phyloP scores from a whole-genome alignment of 192 early-diverging fungal genomes.

The Coemansia sp. region DNA sequence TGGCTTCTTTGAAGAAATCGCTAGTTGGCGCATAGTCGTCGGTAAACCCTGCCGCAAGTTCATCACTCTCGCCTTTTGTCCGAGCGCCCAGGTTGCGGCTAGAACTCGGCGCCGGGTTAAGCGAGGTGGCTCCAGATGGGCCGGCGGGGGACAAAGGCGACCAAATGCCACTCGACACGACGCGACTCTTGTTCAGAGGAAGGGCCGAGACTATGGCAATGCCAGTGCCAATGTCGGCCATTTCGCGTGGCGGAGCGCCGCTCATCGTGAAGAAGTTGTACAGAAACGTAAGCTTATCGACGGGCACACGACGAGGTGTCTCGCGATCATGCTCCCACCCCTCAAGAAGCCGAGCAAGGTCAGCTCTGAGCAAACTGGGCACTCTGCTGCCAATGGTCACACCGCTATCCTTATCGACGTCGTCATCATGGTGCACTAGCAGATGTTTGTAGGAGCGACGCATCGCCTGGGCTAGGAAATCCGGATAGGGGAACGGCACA shows the following conservation, averaged over 20 bases:
- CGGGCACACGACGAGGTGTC: constrained; percentile 32
- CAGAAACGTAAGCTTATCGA: constrained; percentile 42
- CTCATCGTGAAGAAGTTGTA: constrained; percentile 44
- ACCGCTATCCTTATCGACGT: constrained; percentile 1
- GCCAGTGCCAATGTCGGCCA: constrained; percentile 45
- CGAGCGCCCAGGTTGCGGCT: constrained; percentile 5
- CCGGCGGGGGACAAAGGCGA: background rate
- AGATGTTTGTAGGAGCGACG: constrained; percentile 44
- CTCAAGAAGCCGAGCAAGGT: constrained; percentile 35
- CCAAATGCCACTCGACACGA: constrained; percentile 42
- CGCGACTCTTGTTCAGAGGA: constrained; percentile 34
- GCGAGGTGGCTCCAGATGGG: background rate
- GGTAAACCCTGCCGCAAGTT: background rate
- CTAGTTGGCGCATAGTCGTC: constrained; percentile 2
- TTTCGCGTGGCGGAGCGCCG: constrained; percentile 27
- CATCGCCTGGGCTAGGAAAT: constrained; percentile 33
- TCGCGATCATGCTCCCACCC: constrained; percentile 50
- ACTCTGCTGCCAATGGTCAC: constrained; percentile 31
- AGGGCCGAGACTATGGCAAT: constrained; percentile 38
- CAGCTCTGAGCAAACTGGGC: constrained; percentile 28
- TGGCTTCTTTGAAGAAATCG: background rate
- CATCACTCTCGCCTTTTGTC: background rate
- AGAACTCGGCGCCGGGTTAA: background rate
- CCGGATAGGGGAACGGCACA: constrained; percentile 36
- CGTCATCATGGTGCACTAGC: constrained; percentile 19